Base-by-base conservation (phyloP, 805 yeast genomes). In the Lipomyces spencermartinsiae region DNA sequence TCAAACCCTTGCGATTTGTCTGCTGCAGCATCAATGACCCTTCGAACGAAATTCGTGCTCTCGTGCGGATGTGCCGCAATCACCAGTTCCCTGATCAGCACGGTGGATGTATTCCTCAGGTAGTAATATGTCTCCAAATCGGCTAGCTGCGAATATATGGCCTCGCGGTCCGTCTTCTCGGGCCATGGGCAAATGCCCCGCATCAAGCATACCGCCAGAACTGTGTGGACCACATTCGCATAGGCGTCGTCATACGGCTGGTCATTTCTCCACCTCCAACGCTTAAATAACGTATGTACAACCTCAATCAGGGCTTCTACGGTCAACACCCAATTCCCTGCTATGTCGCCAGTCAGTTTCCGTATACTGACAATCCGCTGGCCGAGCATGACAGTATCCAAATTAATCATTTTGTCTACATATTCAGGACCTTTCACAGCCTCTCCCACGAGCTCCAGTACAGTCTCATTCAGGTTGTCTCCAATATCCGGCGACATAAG, bases 351-450 rank as follows among this genome's bases (percentile, higher is more conserved):
- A 3, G 53, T 19, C 8, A 59, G 34, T 5, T 33, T 54, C 29
- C 68, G 62, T 3, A 65, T 59, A 19, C 57, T 8, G 25, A 61
- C 37, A 19, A 65, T 65, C 9, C 68, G 61, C 53, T 66, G 66
- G 31, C 69, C 69, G 6, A 49, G 39, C 31, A 66, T 14, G 33
- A 59, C 51, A 29, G 33, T 61, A n/a, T 65, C 9, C 19, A 59
- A 31, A 4, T 16, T 10, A 14, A 22, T 12, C 58, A 43, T 55
- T 22, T 58, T 58, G 58, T 22, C 29, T 16, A 29, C 14, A 9
- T 31, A 25, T 19, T 51, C 62, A 6, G 64, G 59, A n/a, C 64
- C 59, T 31, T 39, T 29, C 31, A 37, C 58, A 35, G 59, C 64
- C 14, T 54, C 64, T 19, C n/a, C 22, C 19, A 43, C 35, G 12